Evolutionary conservation across 2,329 filamentous ascomycete species (phyloP).

Genomic region (Apiospora hydei): DNA sequence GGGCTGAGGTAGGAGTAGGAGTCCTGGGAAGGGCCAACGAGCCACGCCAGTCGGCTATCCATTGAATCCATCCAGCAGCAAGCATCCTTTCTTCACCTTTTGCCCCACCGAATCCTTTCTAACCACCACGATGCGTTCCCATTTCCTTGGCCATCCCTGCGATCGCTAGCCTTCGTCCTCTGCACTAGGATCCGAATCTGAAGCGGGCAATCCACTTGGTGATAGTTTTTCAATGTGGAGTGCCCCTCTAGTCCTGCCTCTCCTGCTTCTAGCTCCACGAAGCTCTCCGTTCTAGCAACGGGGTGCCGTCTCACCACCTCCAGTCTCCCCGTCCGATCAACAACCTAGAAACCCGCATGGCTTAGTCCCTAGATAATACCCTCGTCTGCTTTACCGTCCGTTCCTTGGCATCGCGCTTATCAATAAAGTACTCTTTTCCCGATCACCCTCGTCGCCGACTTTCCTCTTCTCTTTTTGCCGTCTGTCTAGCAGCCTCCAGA

Average conservation of each 20-base stretch:
- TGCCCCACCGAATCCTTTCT: neutral
- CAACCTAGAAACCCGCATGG: neutral
- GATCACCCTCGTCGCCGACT: neutral
- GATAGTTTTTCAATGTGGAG: constrained; percentile 13
- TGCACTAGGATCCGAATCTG: constrained; percentile 6
- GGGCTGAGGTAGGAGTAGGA: neutral
- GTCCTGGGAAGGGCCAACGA: neutral
- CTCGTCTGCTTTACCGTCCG: constrained; percentile 2
- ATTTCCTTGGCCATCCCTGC: constrained; percentile 11
- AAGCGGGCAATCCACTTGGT: constrained; percentile 13
- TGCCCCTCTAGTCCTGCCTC: neutral
- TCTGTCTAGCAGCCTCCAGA: neutral
- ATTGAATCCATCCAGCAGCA: neutral
- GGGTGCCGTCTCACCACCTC: constrained; percentile 12
- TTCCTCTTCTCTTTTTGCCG: neutral
- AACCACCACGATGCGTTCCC: neutral
- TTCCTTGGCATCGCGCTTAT: constrained; percentile 1
- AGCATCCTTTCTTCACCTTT: neutral
- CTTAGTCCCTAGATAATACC: neutral
- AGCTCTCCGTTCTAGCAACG: neutral
- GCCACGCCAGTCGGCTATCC: neutral
- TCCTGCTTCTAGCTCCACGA: neutral
- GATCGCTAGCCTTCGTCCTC: neutral
- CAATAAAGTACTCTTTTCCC: constrained; percentile 11
- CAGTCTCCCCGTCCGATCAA: neutral